phyloP scores from a whole-genome alignment of 2,329 filamentous ascomycete genomes.

The Phaeosphaeria sp. region DNA sequence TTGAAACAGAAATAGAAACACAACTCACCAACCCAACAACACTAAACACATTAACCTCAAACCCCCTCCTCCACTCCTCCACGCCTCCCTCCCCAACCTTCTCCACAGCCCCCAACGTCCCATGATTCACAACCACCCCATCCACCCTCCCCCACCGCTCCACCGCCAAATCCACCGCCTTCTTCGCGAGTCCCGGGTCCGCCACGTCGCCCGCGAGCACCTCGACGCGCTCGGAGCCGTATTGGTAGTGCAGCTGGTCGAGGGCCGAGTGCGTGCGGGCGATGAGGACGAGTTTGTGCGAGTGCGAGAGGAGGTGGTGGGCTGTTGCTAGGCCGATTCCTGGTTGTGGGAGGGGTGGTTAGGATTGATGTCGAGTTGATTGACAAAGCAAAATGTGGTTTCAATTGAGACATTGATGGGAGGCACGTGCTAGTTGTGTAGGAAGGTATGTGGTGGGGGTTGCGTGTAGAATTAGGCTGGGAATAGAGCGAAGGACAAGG shows the following conservation, averaged over 20 bases:
- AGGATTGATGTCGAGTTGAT: too few relatives aligned
- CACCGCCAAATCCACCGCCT: slow-evolving; percentile 70
- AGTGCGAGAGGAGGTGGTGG: slow-evolving; percentile 63
- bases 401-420: too few relatives aligned
- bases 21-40: slow-evolving; percentile 75
- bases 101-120: slow-evolving; percentile 76
- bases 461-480: background rate
- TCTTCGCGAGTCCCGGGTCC: slow-evolving; percentile 61
- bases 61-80: slow-evolving; percentile 76
- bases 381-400: too few relatives aligned
- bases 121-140: slow-evolving; percentile 87
- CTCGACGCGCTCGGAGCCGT: slow-evolving; percentile 61
- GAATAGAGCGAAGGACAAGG: too few relatives aligned
- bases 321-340: slow-evolving; percentile 69
- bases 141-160: slow-evolving; percentile 76
- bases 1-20: too few relatives aligned
- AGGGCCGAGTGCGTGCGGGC: slow-evolving; percentile 65
- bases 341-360: slow-evolving; percentile 25
- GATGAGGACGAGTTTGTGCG: slow-evolving; percentile 64
- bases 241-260: slow-evolving; percentile 53
- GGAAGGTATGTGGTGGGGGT: background rate
- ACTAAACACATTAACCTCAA: slow-evolving; percentile 88
- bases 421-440: too few relatives aligned
- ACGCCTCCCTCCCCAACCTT: slow-evolving; percentile 71
- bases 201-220: slow-evolving; percentile 65